A percentile compares a stretch with the other conserved stretches of the same genome.
These are phyloP conservation scores for Fabrea salina DNA, from an alignment of 169 alveolate genomes.

Conservation along the genomic window DNA sequence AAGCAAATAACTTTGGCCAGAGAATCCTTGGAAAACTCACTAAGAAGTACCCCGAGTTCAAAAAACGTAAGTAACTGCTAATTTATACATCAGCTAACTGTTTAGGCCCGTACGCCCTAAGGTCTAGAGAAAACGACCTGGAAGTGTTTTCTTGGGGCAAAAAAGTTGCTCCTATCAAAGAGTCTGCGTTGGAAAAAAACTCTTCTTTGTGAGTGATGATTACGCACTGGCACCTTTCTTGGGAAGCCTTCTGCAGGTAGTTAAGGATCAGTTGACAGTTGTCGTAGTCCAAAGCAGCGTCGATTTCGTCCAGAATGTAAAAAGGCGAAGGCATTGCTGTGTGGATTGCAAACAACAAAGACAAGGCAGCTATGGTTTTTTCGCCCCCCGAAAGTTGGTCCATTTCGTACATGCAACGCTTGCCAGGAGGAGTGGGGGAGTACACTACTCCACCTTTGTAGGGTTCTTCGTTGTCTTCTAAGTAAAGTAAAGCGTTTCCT, in stretches of 20 bases:
- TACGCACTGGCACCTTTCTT: constrained; percentile 63
- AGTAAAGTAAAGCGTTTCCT: constrained; percentile 74
- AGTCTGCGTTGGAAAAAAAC: constrained; percentile 80
- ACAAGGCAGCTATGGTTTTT: constrained; percentile 93
- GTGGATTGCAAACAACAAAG: constrained; percentile 88
- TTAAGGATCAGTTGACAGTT: constrained; percentile 76
- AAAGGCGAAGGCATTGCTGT: constrained; percentile 88
- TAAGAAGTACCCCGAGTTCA: constrained; percentile 36
- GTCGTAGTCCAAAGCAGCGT: constrained; percentile 90
- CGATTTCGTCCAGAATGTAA: constrained; percentile 91
- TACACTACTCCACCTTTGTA: constrained; percentile 78
- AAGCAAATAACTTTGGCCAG: constrained; percentile 64
- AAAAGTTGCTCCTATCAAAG: constrained; percentile 73
- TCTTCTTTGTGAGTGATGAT: constrained; percentile 85
- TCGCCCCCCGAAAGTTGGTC: constrained; percentile 94
- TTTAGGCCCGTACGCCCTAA: constrained; percentile 12
- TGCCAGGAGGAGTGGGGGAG: constrained; percentile 87
- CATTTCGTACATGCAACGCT: constrained; percentile 80
- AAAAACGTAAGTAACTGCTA: not conserved
- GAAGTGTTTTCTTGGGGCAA: constrained; percentile 11
- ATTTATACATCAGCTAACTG: not conserved
- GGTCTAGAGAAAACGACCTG: constrained; percentile 9
- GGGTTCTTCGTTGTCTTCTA: constrained; percentile 78
- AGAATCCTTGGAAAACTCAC: constrained; percentile 75
- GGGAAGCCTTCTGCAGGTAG: constrained; percentile 66